A percentile compares a stretch with the other conserved stretches of the same genome.
phyloP scores from a whole-genome alignment of 257 asterid genomes.

The Buddleja alternifolia region DNA sequence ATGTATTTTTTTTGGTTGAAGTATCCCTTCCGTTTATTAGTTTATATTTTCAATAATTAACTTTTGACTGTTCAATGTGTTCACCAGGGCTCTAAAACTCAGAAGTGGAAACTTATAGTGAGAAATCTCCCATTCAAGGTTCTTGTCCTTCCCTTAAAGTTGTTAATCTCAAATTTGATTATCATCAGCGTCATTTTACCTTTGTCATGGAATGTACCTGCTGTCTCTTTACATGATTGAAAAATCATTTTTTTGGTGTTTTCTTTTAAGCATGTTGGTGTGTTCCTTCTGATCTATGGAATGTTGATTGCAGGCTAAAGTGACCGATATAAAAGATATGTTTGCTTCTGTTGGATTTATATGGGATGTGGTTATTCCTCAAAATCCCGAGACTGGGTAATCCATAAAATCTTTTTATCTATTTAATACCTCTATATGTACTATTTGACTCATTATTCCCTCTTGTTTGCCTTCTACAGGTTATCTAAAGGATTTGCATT shows the following conservation, averaged over 20 bases:
- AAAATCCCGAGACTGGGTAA: constrained; percentile 81
- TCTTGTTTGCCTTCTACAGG: constrained; percentile 50
- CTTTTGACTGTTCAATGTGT: constrained; percentile 29
- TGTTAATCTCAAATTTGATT: constrained; percentile 15
- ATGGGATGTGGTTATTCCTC: constrained; percentile 94
- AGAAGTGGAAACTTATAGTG: constrained; percentile 91
- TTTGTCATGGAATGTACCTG: background rate
- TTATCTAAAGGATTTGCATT: constrained; percentile 89
- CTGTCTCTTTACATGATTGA: constrained; percentile 10
- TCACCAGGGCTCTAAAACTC: constrained; percentile 88
- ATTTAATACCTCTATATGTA: constrained; percentile 3
- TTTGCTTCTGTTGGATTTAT: constrained; percentile 78
- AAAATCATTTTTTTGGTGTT: background rate
- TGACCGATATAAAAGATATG: constrained; percentile 71
- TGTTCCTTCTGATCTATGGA: constrained; percentile 24
- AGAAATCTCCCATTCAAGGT: constrained; percentile 98
- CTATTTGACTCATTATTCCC: constrained; percentile 23
- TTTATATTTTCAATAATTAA: background rate
- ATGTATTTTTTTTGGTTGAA: constrained; percentile 9
- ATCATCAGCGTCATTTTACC: constrained; percentile 5
- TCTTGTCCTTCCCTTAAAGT: constrained; percentile 24
- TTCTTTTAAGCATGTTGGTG: background rate
- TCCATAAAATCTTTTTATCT: constrained; percentile 20
- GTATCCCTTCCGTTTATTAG: background rate
- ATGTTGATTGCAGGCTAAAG: constrained; percentile 64